Evolutionary conservation across 345 rosid genomes (phyloP).

Genomic region (Hirschfeldia incana): DNA sequence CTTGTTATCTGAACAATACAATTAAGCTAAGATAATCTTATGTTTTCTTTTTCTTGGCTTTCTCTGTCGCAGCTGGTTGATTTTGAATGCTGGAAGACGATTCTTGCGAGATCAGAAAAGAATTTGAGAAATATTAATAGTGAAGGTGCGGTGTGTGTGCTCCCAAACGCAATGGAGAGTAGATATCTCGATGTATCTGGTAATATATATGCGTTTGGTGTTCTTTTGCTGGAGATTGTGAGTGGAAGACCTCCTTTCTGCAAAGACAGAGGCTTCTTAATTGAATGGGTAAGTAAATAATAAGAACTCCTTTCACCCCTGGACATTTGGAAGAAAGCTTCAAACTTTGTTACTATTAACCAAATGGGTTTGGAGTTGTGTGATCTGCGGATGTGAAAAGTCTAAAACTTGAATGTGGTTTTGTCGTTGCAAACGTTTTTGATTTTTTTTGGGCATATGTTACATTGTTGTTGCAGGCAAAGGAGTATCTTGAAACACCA

Average conservation of each 20-base stretch:
- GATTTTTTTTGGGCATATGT: too few relatives aligned
- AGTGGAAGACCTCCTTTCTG: constrained; percentile 91
- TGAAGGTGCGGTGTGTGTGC: constrained; percentile 80
- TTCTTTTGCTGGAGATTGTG: constrained; percentile 79
- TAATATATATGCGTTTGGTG: constrained; percentile 83
- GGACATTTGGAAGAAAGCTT: background rate
- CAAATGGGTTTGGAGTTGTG: background rate
- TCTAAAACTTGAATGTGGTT: background rate
- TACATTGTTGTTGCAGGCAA: constrained; percentile 58
- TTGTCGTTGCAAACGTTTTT: too few relatives aligned
- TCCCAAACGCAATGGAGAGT: constrained; percentile 69
- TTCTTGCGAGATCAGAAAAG: constrained; percentile 86
- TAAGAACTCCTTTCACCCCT: too few relatives aligned
- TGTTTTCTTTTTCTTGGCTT: background rate
- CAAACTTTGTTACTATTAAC: constrained; percentile 2
- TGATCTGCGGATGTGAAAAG: background rate
- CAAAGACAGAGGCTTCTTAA: constrained; percentile 83
- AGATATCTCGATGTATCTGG: constrained; percentile 82
- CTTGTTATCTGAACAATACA: constrained; percentile 12
- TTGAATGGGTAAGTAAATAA: constrained; percentile 71
- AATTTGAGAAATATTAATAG: constrained; percentile 69
- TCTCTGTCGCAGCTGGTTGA: constrained; percentile 74
- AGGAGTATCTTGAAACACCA: constrained; percentile 73
- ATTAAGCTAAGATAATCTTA: constrained; percentile 12
- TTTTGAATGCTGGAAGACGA: constrained; percentile 95